Evolutionary conservation across 176 grass and related monocot species (phyloP), one percentile per base, ranked within the genome.

Genomic region (Rhynchospora tenuis): DNA sequence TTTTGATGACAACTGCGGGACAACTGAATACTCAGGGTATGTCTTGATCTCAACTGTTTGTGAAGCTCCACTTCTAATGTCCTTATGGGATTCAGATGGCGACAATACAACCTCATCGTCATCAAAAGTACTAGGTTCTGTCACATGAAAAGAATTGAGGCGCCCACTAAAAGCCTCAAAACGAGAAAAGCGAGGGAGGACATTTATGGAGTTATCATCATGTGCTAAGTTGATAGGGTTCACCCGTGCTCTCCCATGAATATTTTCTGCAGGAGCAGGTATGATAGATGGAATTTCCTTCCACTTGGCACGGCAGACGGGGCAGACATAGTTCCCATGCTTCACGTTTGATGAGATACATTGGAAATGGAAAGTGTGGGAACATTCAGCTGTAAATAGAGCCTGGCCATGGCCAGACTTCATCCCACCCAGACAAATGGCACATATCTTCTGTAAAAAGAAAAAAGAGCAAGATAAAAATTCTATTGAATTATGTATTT

Each of bases 351-450:
- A 86, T 16, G 88, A 86, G 84, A 90, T 90, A 59, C 94, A 91
- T 19, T 89, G 62, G 83, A 93, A 97, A 66, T 97, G 91, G 61
- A 97, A 97, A 10, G 81, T 89, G 83, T 97, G 94, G 26, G 91
- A 90, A 84, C 96, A 98, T 81, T 93, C 87, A 56, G 96, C 93
- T 43, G 91, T 95, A 76, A 98, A 98, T 63, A 98, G 81, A 12
- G 96, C 96, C 24, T 91, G 91, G 14, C 96, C 96, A 17, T 88
- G 84, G 7, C 93, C 88, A 75, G 89, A 55, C 79, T 86, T 93
- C 87, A 98, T 94, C 57, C 71, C 60, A 82, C 83, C 89, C 79
- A 98, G 91, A 81, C 96, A 98, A 83, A 98, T 98, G 17, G 91
- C 86, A 63, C 96, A 98, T 66, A 78, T 28, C 59, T 83, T 91